phyloP scores from a whole-genome alignment of 139 green algal genomes.

The Spirogloea muscicola region DNA sequence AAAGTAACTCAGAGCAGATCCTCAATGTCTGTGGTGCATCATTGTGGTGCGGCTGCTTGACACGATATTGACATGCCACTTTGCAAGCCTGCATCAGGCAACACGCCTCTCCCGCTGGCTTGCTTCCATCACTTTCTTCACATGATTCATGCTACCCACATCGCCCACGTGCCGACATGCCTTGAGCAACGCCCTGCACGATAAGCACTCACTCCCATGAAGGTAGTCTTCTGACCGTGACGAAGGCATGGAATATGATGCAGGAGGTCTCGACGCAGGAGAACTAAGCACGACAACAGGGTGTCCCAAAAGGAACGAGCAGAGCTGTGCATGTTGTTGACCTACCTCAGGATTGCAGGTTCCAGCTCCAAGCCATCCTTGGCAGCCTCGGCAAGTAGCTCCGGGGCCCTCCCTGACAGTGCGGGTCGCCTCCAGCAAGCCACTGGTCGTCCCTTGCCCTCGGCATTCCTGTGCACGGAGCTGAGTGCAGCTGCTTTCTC shows the following conservation, averaged over 20 bases:
- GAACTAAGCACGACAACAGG: background rate
- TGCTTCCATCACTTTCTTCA: conserved; percentile 10
- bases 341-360: background rate
- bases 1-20: too few relatives aligned
- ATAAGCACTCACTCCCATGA: background rate
- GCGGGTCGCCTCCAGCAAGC: too few relatives aligned
- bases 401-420: background rate
- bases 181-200: background rate
- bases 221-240: background rate
- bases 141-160: background rate
- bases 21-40: too few relatives aligned
- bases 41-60: too few relatives aligned
- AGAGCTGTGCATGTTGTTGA: background rate
- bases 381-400: conserved; percentile 13
- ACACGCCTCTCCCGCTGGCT: too few relatives aligned
- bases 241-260: background rate
- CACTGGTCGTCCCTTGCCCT: too few relatives aligned
- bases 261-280: background rate
- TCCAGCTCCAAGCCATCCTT: background rate
- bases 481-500: too few relatives aligned
- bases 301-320: background rate
- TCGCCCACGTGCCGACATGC: background rate
- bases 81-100: too few relatives aligned
- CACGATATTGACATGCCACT: too few relatives aligned
- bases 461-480: too few relatives aligned